Base-by-base conservation (phyloP, 2,329 filamentous ascomycete genomes). In the Penicillium concentricum region DNA sequence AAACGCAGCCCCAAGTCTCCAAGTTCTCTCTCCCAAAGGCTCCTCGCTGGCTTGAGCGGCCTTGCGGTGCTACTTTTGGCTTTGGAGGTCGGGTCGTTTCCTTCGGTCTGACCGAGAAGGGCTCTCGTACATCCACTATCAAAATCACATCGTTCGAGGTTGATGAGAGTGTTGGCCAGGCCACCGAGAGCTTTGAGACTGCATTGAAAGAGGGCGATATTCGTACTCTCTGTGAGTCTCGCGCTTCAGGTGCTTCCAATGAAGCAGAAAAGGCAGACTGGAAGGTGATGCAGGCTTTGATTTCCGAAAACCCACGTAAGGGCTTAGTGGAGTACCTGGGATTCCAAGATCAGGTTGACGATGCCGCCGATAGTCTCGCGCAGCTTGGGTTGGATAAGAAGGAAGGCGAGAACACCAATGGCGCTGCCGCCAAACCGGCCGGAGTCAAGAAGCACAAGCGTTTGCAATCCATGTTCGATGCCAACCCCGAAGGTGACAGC, bases 211-310 rank as follows among this genome's bases (percentile, higher is more conserved):
- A 85, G 54, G 92, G 92, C 24, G 86, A 97, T 69, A 78, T 99
- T 18, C 82, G 83, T 5, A 81, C 81, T 41, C 90, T 99, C 59
- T 97, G 92, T 71, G 87, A 92, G 69, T 82, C 87, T 22, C 90
- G 93, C 70, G 87, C 92, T 60, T 80, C 87, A 26, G 79, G 86
- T 59, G 88, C 92, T 18, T 87, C 86, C 69, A 90, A 86, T 0
- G 92, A 97, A 1, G 91, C 96, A 63, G 94, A 97, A 72, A 97
- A 92, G 79, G 89, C 90, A 4, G 93, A 97, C 74, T 99, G 94
- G 94, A 89, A 89, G 63, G 91, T 97, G 37, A 91, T 99, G 73
- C 87, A 94, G 74, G 94, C 92, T 2, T 77, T 99, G 59, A 88
- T 93, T 47, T 88, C 90, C 4, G 87, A 89, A 30, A 92, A 93